Evolutionary conservation across 2,329 filamentous ascomycete species (phyloP).

Genomic region (Aspergillus ochraceus): DNA sequence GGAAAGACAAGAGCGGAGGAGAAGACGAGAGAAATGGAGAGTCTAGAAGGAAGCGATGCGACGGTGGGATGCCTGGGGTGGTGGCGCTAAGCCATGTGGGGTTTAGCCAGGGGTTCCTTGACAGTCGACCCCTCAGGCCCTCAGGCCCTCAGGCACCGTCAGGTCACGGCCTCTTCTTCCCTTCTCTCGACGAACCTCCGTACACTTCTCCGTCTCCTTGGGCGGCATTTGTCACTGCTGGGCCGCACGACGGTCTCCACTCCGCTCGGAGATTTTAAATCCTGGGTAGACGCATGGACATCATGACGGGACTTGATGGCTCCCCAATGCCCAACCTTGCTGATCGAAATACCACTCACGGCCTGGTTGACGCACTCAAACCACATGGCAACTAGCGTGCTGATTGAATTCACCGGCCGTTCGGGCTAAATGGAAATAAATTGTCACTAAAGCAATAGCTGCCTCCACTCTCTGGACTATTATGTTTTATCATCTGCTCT

Average conservation of each 20-base stretch:
- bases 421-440: neutral
- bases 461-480: neutral
- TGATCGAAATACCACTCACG: neutral
- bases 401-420: neutral
- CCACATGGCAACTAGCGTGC: neutral
- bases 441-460: neutral
- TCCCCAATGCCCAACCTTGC: neutral
- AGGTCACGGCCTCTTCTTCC: too few relatives aligned
- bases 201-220: too few relatives aligned
- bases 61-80: neutral
- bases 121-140: neutral
- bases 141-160: neutral
- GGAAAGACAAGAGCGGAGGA: conserved; percentile 1
- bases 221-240: neutral
- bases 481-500: neutral
- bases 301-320: neutral
- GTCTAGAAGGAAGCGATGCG: conserved; percentile 9
- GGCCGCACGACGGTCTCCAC: neutral
- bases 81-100: neutral
- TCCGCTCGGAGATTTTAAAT: neutral
- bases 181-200: too few relatives aligned
- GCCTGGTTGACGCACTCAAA: neutral
- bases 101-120: conserved; percentile 1
- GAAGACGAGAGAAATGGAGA: conserved; percentile 7
- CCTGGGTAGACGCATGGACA: neutral